phyloP scores from a whole-genome alignment of 768 basidiomycete species.

The Leucogyrophana mollusca region DNA sequence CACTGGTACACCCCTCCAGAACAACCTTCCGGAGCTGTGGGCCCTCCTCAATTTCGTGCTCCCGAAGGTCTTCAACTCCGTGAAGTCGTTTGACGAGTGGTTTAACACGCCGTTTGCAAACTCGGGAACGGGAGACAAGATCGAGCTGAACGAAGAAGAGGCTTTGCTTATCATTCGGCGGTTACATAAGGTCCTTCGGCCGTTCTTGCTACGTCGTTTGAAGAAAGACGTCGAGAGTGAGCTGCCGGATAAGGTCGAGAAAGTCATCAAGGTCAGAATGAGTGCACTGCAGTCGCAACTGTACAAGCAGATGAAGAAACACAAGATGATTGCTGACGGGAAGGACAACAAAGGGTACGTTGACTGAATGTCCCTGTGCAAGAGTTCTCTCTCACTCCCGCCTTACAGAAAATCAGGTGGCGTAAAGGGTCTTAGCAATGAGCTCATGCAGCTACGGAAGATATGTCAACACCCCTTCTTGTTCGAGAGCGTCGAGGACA shows the following conservation, averaged over 20 bases:
- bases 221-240: slow-evolving; percentile 98
- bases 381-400: background rate
- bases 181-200: slow-evolving; percentile 91
- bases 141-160: slow-evolving; percentile 99
- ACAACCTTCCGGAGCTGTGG: slow-evolving; percentile 96
- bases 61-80: slow-evolving; percentile 97
- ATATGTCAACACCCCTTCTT: slow-evolving; percentile 98
- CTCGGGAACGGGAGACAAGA: slow-evolving; percentile 97
- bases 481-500: slow-evolving; percentile 94
- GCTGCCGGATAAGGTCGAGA: slow-evolving; percentile 96
- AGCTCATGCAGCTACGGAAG: slow-evolving; percentile 97
- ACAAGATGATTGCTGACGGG: slow-evolving; percentile 93
- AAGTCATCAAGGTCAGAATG: slow-evolving; percentile 96
- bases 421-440: slow-evolving; percentile 89
- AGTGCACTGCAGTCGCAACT: slow-evolving; percentile 87
- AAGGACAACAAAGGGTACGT: slow-evolving; percentile 73
- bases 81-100: slow-evolving; percentile 99
- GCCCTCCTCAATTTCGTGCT: slow-evolving; percentile 92
- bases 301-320: slow-evolving; percentile 98
- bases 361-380: background rate
- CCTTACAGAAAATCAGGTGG: slow-evolving; percentile 62
- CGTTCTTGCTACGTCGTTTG: slow-evolving; percentile 87
- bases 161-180: slow-evolving; percentile 95
- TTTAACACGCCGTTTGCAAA: slow-evolving; percentile 99
- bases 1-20: slow-evolving; percentile 94